Conservation (phyloP, 306 rosid genomes). For the Astragalus membranaceus region DNA sequence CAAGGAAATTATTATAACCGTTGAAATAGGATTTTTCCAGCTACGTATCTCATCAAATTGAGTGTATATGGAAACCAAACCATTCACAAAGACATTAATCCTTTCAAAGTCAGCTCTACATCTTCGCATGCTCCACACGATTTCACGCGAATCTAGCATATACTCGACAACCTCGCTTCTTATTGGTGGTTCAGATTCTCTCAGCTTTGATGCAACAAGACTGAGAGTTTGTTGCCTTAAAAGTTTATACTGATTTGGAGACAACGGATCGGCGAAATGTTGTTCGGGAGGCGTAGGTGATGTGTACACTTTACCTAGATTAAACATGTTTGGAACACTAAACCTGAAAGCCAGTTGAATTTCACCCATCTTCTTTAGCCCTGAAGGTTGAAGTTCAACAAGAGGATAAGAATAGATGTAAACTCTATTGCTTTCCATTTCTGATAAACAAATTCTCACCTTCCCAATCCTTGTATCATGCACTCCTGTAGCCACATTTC, state of each 20-base stretch:
- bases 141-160: slow-evolving; percentile 29
- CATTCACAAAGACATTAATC: slow-evolving; percentile 12
- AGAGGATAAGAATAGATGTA: slow-evolving; percentile 25
- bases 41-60: slow-evolving; percentile 6
- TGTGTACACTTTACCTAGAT: slow-evolving; percentile 1
- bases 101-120: slow-evolving; percentile 28
- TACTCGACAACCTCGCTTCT: slow-evolving; percentile 29
- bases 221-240: slow-evolving; percentile 23
- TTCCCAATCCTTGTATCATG: slow-evolving; percentile 29
- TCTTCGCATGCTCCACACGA: slow-evolving; percentile 33
- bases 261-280: slow-evolving; percentile 13
- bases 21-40: slow-evolving; percentile 16
- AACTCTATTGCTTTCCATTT: background rate
- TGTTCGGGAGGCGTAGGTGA: slow-evolving; percentile 21
- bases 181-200: slow-evolving; percentile 19
- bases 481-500: background rate
- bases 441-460: slow-evolving; percentile 27
- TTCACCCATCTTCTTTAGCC: slow-evolving; percentile 33
- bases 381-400: slow-evolving; percentile 26
- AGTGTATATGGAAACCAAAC: background rate
- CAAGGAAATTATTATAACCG: background rate
- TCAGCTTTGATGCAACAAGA: slow-evolving; percentile 11
- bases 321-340: background rate
- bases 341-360: slow-evolving; percentile 33
- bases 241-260: background rate